Conservation (phyloP, 306 rosid species). For the Hippophae tibetana region DNA sequence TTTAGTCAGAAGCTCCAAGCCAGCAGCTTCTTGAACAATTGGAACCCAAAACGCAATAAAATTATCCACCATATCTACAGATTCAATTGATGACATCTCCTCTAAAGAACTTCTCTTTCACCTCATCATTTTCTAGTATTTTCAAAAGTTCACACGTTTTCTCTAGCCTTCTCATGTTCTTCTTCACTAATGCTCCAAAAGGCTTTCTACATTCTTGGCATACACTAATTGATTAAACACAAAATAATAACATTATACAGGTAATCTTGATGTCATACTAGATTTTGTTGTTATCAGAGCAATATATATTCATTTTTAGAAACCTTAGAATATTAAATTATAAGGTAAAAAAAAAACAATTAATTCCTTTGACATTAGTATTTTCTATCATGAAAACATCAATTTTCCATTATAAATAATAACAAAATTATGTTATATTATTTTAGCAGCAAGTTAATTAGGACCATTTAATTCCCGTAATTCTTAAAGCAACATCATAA, state of each 20-base stretch:
- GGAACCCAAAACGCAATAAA: slow-evolving; percentile 34
- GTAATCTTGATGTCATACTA: no score
- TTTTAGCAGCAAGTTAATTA: no score
- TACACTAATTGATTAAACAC: slow-evolving; percentile 2
- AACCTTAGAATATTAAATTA: no score
- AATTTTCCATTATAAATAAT: no score
- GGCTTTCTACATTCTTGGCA: slow-evolving; percentile 14
- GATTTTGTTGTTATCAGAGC: no score
- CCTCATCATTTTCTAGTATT: slow-evolving; percentile 30
- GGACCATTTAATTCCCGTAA: no score
- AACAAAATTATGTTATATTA: no score
- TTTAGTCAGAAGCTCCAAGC: slow-evolving; percentile 10
- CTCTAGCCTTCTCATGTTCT: slow-evolving; percentile 23
- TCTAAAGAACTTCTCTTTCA: slow-evolving; percentile 36
- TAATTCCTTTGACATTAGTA: no score
- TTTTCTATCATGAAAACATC: no score
- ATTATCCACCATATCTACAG: slow-evolving; percentile 32
- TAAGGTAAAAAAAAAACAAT: no score
- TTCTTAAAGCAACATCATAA: no score
- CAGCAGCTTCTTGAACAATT: slow-evolving; percentile 26
- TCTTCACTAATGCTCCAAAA: neutral
- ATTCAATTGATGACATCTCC: slow-evolving; percentile 25
- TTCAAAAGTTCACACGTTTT: slow-evolving; percentile 17
- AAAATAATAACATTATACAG: neutral
- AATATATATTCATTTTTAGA: no score